A percentile compares a stretch with the other conserved stretches of the same genome.
Conservation (phyloP, 2,329 filamentous ascomycete species). For the Colletotrichum scovillei region DNA sequence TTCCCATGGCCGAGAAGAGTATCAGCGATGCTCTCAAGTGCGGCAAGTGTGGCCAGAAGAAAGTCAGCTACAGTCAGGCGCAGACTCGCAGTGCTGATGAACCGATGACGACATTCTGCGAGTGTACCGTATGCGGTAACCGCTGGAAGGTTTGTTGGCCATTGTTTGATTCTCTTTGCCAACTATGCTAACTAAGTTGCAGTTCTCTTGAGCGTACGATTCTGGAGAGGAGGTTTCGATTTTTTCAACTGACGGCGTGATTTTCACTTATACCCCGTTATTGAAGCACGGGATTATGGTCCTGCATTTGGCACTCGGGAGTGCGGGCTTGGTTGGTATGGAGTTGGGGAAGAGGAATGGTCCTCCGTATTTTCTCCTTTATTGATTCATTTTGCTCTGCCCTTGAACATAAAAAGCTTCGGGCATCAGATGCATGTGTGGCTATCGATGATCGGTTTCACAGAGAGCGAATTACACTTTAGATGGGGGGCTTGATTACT, state of each 20-base stretch:
- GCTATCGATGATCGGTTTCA: slow-evolving; percentile 7
- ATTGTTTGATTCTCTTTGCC: slow-evolving; percentile 38
- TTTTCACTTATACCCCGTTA: slow-evolving; percentile 35
- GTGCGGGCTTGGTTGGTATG: slow-evolving; percentile 34
- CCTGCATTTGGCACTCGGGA: slow-evolving; percentile 35
- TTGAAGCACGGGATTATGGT: slow-evolving; percentile 30
- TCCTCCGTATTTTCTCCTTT: slow-evolving; percentile 30
- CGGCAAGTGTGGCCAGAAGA: slow-evolving; percentile 91
- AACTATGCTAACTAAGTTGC: not conserved
- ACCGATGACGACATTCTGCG: slow-evolving; percentile 84
- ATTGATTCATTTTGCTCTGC: slow-evolving; percentile 15
- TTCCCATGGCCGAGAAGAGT: slow-evolving; percentile 89
- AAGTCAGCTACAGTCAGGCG: slow-evolving; percentile 95
- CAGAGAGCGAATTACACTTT: slow-evolving; percentile 8
- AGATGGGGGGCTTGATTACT: slow-evolving; percentile 32
- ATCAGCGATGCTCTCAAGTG: slow-evolving; percentile 90
- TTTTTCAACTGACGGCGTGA: slow-evolving; percentile 28
- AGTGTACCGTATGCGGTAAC: slow-evolving; percentile 76
- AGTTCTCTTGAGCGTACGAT: slow-evolving; percentile 34
- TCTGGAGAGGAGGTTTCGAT: not conserved
- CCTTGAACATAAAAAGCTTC: slow-evolving; percentile 15
- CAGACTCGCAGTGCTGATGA: slow-evolving; percentile 97
- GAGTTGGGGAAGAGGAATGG: slow-evolving; percentile 34
- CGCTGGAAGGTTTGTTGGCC: slow-evolving; percentile 74
- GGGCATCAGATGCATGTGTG: slow-evolving; percentile 5